Evolutionary conservation across 352 stramenopile species (phyloP).

Genomic region (Bremia lactucae): DNA sequence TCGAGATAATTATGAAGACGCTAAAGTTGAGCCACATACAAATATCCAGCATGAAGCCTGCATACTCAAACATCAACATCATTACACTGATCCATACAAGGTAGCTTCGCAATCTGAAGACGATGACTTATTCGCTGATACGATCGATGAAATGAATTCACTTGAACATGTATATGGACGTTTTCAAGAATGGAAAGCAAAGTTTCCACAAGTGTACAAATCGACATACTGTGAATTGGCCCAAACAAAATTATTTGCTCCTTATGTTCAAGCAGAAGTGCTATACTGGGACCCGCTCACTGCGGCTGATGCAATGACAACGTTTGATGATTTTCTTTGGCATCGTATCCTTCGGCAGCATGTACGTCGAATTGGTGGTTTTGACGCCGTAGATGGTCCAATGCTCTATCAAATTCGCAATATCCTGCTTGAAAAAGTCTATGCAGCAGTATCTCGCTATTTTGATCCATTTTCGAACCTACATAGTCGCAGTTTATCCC

Average conservation of each 20-base stretch:
- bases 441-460: slow-evolving; percentile 23
- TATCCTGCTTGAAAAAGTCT: slow-evolving; percentile 37
- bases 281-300: slow-evolving; percentile 54
- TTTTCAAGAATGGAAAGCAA: slow-evolving; percentile 63
- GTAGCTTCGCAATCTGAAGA: slow-evolving; percentile 3
- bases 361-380: slow-evolving; percentile 1
- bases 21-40: not conserved
- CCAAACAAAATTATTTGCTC: slow-evolving; percentile 43
- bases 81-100: slow-evolving; percentile 24
- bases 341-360: slow-evolving; percentile 36
- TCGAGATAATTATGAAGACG: slow-evolving; percentile 5
- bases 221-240: slow-evolving; percentile 50
- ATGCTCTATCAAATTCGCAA: slow-evolving; percentile 37
- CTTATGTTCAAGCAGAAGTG: slow-evolving; percentile 55
- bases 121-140: slow-evolving; percentile 44
- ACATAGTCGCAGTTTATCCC: slow-evolving; percentile 38
- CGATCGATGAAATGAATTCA: slow-evolving; percentile 59
- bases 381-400: slow-evolving; percentile 13
- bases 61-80: slow-evolving; percentile 12
- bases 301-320: slow-evolving; percentile 11
- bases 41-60: slow-evolving; percentile 1
- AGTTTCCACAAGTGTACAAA: slow-evolving; percentile 64
- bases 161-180: slow-evolving; percentile 41
- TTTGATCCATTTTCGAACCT: slow-evolving; percentile 53
- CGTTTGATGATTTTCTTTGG: slow-evolving; percentile 40